Conservation (phyloP, 2,329 filamentous ascomycete species). For the Chalaropsis ovoidea region DNA sequence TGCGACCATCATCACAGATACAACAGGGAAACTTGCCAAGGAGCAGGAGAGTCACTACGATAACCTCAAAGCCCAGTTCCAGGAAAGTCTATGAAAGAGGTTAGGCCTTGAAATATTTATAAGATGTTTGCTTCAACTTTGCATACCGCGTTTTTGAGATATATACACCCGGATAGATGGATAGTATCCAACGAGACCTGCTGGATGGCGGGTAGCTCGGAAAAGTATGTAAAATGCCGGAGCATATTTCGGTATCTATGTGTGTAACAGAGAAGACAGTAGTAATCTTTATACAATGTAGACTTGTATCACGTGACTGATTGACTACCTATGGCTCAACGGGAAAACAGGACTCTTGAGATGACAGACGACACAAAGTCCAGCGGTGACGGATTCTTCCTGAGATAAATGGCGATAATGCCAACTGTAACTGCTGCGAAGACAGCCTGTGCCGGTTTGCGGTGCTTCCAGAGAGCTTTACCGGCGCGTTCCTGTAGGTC, state of each 20-base stretch:
- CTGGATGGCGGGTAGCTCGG: not conserved
- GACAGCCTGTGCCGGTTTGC: constrained; percentile 51
- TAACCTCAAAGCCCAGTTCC: constrained; percentile 49
- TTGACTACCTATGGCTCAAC: not conserved
- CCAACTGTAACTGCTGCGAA: constrained; percentile 58
- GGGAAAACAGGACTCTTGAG: not conserved
- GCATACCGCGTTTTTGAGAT: not conserved
- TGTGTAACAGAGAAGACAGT: not conserved
- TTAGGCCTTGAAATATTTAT: not conserved
- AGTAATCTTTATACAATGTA: no score
- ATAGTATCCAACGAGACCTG: not conserved
- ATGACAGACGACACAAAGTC: constrained; percentile 17
- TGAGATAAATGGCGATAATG: constrained; percentile 56
- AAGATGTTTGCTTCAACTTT: not conserved
- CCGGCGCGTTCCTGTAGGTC: constrained; percentile 28
- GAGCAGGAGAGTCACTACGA: constrained; percentile 72
- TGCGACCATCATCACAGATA: constrained; percentile 80
- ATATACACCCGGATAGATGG: not conserved
- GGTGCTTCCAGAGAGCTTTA: constrained; percentile 38
- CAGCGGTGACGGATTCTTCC: constrained; percentile 36
- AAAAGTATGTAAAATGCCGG: not conserved
- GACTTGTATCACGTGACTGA: not conserved
- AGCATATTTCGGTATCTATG: not conserved
- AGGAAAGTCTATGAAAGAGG: constrained; percentile 34
- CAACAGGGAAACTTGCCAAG: constrained; percentile 58